Evolutionary conservation across 208 protist genomes (phyloP), one percentile per base, ranked within the genome.

Genomic region (Trypanosoma scelopori): DNA sequence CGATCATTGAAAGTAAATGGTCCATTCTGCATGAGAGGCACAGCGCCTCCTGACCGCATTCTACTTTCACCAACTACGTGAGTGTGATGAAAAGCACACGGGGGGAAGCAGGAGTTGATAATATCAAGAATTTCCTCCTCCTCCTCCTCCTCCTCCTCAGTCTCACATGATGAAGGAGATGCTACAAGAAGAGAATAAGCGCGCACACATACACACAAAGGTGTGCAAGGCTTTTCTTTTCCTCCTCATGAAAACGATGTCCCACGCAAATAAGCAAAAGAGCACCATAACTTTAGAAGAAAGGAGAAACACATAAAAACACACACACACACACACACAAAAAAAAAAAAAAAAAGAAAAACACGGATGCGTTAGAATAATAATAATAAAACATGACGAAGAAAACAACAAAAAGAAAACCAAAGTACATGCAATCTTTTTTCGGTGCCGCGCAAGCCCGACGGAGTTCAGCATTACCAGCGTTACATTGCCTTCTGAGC

Each of bases 321-420:
- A 35, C 48, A 27, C 16, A 63, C 28, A 68, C n/a, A 18, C 16
- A 25, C 25, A 43, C 42, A 63, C 39, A 58, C 64, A 50, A 15
- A 30, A 55, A 73, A 57, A 39, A 69, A 62, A 71, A 65, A 16
- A 45, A 55, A 55, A 49, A 30, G 42, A 43, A 20, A 32, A 51
- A 55, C 28, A 15, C 23, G 16, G 4, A 23, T 55, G 20, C 23
- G 16, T 13, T n/a, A 41, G 43, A 32, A 11, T 22, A 50, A 18
- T 11, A 57, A 57, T 15, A 41, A 39, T 39, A 39, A 42, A 16
- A 55, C 3, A 55, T 30, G 5, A 55, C 1, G 2, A n/a, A 35
- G 28, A 55, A 13, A 28, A 13, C 37, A 58, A 58, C 27, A 58
- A 58, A 3, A 62, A 50, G 35, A 50, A 49, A 35, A 50, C 15